These are phyloP conservation scores for Russula sp. DNA, from an alignment of 768 basidiomycete genomes.

Conservation along the genomic window DNA sequence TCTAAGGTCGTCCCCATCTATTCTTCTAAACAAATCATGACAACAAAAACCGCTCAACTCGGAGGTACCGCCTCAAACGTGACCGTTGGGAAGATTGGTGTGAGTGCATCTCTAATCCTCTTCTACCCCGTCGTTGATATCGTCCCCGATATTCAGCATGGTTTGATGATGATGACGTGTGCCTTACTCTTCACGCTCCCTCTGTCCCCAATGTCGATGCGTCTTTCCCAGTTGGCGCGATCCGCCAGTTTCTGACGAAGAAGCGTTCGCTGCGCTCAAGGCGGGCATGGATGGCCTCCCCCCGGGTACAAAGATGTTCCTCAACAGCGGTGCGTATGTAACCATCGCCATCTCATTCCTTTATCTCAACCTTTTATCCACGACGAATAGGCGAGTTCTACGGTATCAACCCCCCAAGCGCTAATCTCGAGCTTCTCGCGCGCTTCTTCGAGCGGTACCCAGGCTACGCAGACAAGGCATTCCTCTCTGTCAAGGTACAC, in stretches of 20 bases:
- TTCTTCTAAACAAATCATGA: neutral
- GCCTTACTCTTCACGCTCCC: slow-evolving; percentile 16
- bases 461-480: slow-evolving; percentile 39
- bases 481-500: slow-evolving; percentile 45
- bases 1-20: neutral
- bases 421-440: slow-evolving; percentile 44
- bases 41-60: slow-evolving; percentile 30
- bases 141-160: slow-evolving; percentile 26
- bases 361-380: neutral
- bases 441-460: slow-evolving; percentile 46
- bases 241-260: slow-evolving; percentile 46
- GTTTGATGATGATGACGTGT: slow-evolving; percentile 56
- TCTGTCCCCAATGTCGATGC: neutral
- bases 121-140: neutral
- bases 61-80: slow-evolving; percentile 37
- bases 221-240: slow-evolving; percentile 16
- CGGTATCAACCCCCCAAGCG: slow-evolving; percentile 36
- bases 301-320: slow-evolving; percentile 42
- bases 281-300: slow-evolving; percentile 41
- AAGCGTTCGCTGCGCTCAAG: slow-evolving; percentile 57
- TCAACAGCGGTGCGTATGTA: slow-evolving; percentile 43
- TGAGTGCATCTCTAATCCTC: slow-evolving; percentile 26
- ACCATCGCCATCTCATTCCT: neutral
- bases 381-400: slow-evolving; percentile 50
- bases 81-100: slow-evolving; percentile 37